Base-by-base conservation (phyloP, 148 eudicot species). In the Cornus kousa region DNA sequence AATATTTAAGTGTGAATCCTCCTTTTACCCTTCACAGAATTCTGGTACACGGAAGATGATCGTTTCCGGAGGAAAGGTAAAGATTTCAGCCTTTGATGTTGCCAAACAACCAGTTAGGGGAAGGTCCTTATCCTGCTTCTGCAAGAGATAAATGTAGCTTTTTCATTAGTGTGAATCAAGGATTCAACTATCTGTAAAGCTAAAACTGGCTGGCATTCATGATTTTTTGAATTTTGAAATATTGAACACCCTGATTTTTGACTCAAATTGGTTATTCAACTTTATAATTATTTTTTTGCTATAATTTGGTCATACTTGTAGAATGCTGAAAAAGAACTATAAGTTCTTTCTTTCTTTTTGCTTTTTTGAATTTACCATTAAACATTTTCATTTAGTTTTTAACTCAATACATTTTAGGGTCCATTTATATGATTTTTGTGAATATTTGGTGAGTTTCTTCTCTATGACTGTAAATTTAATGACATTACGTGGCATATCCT, bases 11-110 rank as follows among this genome's bases (percentile, higher is more conserved):
- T 46, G 57, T 28, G 65, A 33, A 68, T 53, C 64, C n/a, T 28
- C 28, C 14, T 66, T 39, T 67, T 35, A 5, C 22, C 37, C 40
- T 73, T 64, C 71, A 46, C 85, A 80, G 89, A 60, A 64, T 23
- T 50, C 68, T 46, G 39, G 60, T 40, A 10, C 71, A 33, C 72
- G 69, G 39, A 80, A 77, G 79, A 78, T 69, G 90, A 67, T 80
- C 10, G 72, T 75, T 72, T 85, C 82, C 14, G 79, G 83, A 65
- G 87, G 84, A 73, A 82, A 79, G 90, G 90, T 87, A 83, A 75
- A 55, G 33, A 43, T 12, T 70, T 64, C n/a, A 43, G 24, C 40
- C 14, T 57, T 23, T 46, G 0, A 20, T 60, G 75, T 80, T 70
- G 43, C 78, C 19, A 43, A 43, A 75, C 5, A 16, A 57, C 75